phyloP scores from a whole-genome alignment of 2,329 filamentous ascomycete species.

The Chrysoporthe deuterocubensis region DNA sequence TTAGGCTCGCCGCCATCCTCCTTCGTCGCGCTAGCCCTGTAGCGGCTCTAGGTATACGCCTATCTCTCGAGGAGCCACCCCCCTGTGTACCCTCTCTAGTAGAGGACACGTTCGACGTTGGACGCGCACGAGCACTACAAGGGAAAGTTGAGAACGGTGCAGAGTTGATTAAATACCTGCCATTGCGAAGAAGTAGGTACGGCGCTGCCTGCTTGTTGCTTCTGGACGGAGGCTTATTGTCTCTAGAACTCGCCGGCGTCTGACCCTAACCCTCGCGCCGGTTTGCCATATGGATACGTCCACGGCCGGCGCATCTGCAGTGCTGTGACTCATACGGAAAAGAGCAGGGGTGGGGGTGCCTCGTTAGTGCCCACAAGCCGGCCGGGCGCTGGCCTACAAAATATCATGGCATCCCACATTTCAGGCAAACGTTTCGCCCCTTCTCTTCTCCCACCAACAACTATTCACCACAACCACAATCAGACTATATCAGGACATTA shows the following conservation, averaged over 20 bases:
- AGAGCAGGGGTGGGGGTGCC: neutral
- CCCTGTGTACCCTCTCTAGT: no score
- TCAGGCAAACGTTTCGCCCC: slow-evolving; percentile 28
- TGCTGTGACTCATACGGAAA: slow-evolving; percentile 21
- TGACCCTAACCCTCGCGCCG: neutral
- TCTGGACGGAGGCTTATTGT: no score
- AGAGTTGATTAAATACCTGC: no score
- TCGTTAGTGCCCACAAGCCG: neutral
- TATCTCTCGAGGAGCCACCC: neutral
- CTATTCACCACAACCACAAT: slow-evolving; percentile 38
- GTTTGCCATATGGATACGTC: neutral
- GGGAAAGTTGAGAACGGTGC: no score
- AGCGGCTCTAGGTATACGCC: neutral
- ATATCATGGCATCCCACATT: slow-evolving; percentile 38
- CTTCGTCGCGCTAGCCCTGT: slow-evolving; percentile 3
- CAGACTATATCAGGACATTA: slow-evolving; percentile 43
- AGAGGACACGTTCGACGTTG: no score
- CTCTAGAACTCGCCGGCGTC: no score
- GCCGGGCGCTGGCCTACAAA: slow-evolving; percentile 41
- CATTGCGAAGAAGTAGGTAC: no score
- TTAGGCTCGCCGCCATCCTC: slow-evolving; percentile 5
- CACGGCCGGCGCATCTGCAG: neutral
- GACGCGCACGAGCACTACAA: no score
- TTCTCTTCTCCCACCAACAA: slow-evolving; percentile 43
- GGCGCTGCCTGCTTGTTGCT: no score